Evolutionary conservation across 371 early-diverging fungal species (phyloP), one percentile per base, ranked within the genome.

Genomic region (Lichtheimia ornata): DNA sequence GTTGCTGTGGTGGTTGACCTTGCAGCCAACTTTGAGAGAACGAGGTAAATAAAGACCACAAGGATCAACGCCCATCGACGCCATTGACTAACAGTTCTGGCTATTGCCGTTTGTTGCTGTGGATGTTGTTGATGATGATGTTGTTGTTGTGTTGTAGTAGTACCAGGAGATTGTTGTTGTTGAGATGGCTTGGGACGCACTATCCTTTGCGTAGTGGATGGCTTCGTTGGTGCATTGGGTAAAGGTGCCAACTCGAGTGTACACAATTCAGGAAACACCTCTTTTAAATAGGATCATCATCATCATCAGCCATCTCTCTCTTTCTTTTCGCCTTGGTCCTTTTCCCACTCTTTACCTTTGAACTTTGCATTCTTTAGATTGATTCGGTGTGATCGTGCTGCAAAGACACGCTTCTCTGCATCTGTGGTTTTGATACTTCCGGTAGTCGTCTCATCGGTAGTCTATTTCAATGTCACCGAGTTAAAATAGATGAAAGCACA

Each of bases 391-490:
- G 94, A 94, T 61, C 88, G 81, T 41, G 79, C 76, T 0, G 97
- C 94, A 58, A 90, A 82, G 53, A 84, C 62, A 53, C 83, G 84
- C 71, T 94, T 93, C 69, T 95, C 95, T 14, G 83, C 77, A 43
- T 73, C 66, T 1, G 94, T 83, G 11, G 94, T 90, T 35, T 84
- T 85, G 56, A 97, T 89, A 61, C 94, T 92, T 41, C 98, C 98
- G 0, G 97, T 95, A 1, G 97, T 96, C 4, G 88, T 85, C 60
- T 94, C 94, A 55, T 96, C 94, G 59, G 91, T 91, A 4, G 83
- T 70, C 84, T 83, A 24, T 64, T 53, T 12, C 24, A 35, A 35
- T 35, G 35, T 35, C 11, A 28, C 7, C 28, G 0, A 28, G 28
- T 28, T 4, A 28, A 4, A 5, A 28, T 28, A 28, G 0, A 28